Evolutionary conservation across 352 stramenopile genomes (phyloP).

Genomic region (Blastocystis sp.): DNA sequence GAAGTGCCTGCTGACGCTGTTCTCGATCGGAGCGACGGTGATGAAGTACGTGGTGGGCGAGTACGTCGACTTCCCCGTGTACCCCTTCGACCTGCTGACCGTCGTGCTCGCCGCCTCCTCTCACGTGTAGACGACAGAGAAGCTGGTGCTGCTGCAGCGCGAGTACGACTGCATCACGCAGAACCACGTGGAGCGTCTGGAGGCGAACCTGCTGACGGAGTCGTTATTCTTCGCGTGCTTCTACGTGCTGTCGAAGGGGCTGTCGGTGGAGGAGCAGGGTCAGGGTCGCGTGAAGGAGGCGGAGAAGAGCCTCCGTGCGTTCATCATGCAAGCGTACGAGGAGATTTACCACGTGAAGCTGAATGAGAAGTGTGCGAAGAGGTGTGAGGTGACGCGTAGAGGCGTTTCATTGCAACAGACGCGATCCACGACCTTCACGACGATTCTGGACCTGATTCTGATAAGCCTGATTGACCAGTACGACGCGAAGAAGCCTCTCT

Average conservation of each 20-base stretch:
- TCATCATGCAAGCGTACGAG: slow-evolving; percentile 59
- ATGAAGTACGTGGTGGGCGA: slow-evolving; percentile 44
- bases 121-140: slow-evolving; percentile 32
- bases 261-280: neutral
- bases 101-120: neutral
- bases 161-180: slow-evolving; percentile 48
- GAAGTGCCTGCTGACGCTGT: neutral
- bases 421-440: neutral
- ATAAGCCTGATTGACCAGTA: slow-evolving; percentile 20
- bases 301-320: slow-evolving; percentile 8
- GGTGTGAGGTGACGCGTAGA: slow-evolving; percentile 3
- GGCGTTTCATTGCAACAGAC: neutral
- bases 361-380: neutral
- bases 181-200: slow-evolving; percentile 1
- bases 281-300: slow-evolving; percentile 12
- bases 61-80: slow-evolving; percentile 6
- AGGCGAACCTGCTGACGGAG: slow-evolving; percentile 47
- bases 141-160: slow-evolving; percentile 42
- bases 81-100: slow-evolving; percentile 30
- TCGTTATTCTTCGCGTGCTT: slow-evolving; percentile 67
- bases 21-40: slow-evolving; percentile 2
- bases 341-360: slow-evolving; percentile 22
- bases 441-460: slow-evolving; percentile 56
- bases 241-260: slow-evolving; percentile 56
- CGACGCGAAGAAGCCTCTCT: slow-evolving; percentile 23